Evolutionary conservation across 2,329 filamentous ascomycete species (phyloP).

Genomic region (Colletotrichum liaoningense): DNA sequence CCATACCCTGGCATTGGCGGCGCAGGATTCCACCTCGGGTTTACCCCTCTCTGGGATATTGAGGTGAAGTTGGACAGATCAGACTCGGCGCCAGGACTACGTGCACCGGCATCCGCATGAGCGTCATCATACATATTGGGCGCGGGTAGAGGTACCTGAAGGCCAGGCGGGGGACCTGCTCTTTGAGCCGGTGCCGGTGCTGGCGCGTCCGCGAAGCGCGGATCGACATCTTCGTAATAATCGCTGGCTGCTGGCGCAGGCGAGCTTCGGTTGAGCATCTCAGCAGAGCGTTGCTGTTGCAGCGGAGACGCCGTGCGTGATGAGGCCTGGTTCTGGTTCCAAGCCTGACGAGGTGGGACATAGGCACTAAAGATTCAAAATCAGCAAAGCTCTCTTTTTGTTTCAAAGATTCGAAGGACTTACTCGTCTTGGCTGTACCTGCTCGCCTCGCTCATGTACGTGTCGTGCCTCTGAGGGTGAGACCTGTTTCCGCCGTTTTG

Average conservation of each 20-base stretch:
- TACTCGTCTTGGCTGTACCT: conserved; percentile 81
- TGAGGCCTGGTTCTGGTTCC: conserved; percentile 61
- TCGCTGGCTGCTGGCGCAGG: conserved; percentile 52
- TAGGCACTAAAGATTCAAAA: conserved; percentile 62
- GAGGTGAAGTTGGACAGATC: conserved; percentile 90
- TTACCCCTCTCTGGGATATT: conserved; percentile 87
- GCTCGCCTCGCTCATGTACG: conserved; percentile 74
- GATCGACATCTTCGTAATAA: conserved; percentile 96
- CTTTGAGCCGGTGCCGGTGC: conserved; percentile 35
- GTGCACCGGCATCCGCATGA: conserved; percentile 63
- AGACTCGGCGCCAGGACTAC: conserved; percentile 77
- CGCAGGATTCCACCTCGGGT: conserved; percentile 83
- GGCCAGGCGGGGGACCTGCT: conserved; percentile 32
- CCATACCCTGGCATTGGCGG: conserved; percentile 56
- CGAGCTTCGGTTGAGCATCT: conserved; percentile 49
- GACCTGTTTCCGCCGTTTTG: conserved; percentile 38
- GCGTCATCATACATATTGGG: conserved; percentile 71
- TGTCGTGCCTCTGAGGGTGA: conserved; percentile 55
- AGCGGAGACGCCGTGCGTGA: conserved; percentile 59
- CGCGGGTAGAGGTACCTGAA: conserved; percentile 39
- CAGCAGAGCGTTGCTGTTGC: conserved; percentile 42
- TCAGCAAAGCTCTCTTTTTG: conserved; percentile 38
- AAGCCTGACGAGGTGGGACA: conserved; percentile 66
- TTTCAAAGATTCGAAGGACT: conserved; percentile 48
- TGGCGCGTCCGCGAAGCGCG: conserved; percentile 73